phyloP scores from a whole-genome alignment of 2,329 filamentous ascomycete genomes.

The Teratosphaeria viscida region DNA sequence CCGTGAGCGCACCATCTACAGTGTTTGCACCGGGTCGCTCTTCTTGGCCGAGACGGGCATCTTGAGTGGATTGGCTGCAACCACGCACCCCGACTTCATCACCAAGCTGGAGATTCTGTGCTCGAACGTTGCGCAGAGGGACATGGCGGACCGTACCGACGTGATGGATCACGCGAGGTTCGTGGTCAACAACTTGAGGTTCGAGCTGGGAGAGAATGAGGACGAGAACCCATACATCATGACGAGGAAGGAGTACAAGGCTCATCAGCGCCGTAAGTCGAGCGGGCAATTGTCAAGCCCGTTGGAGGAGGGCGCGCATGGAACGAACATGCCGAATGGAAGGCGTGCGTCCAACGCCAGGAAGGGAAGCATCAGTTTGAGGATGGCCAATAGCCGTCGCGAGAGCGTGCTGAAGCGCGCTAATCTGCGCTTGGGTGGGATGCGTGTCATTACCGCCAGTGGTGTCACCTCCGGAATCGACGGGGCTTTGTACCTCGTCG shows the following conservation, averaged over 20 bases:
- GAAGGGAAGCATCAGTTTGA: conserved; percentile 77
- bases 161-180: conserved; percentile 69
- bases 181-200: conserved; percentile 84
- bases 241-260: conserved; percentile 49
- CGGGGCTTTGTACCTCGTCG: conserved; percentile 74
- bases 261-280: conserved; percentile 35
- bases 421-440: conserved; percentile 58
- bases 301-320: conserved; percentile 20
- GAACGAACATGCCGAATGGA: conserved; percentile 23
- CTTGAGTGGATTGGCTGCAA: conserved; percentile 67
- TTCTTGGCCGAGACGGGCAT: conserved; percentile 68
- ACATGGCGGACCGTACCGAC: conserved; percentile 67
- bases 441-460: conserved; percentile 68
- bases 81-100: conserved; percentile 70
- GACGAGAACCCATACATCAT: conserved; percentile 78
- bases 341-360: conserved; percentile 38
- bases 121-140: conserved; percentile 59
- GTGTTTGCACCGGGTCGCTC: conserved; percentile 68
- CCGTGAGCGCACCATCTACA: conserved; percentile 71
- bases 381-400: conserved; percentile 60
- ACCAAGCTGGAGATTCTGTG: conserved; percentile 74
- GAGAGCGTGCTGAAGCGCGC: conserved; percentile 73
- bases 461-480: conserved; percentile 73
- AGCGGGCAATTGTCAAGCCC: conserved; percentile 31
- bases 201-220: conserved; percentile 66